Evolutionary conservation across 768 basidiomycete genomes (phyloP), one percentile per base, ranked within the genome.

Genomic region (Boletus rex-veris): DNA sequence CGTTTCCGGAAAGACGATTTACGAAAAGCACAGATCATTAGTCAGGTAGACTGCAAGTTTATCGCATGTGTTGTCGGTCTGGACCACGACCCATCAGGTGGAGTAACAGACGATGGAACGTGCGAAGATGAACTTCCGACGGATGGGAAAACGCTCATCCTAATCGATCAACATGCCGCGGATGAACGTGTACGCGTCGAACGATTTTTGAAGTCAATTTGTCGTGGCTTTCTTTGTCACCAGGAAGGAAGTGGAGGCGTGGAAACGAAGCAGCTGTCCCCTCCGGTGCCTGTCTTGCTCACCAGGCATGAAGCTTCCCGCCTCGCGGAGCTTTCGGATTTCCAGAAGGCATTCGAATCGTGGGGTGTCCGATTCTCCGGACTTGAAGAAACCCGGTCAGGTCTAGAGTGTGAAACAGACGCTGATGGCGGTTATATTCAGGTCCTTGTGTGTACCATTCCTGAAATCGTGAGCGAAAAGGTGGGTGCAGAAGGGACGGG

Each of bases 121-220:
- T 50, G 51, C 45, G 59, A 70, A 40, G 55, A 54, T 42, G 47
- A 18, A 7, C 16, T 7, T 24, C 59, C 59, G 44, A 58, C 68
- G 28, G 59, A 39, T 38, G 58, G 53, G 42, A 60, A 59, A 50
- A 65, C 72, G 2, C 78, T 98, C 30, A 75, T 96, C 31, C 77
- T 98, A 48, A 78, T 99, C 44, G 97, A 99, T 74, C 97, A 99
- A 69, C 97, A 99, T 67, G 97, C 97, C 12, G 96, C 95, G n/a
- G 92, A 97, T 66, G 97, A 99, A 71, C 85, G 97, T 19, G 75
- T 98, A 42, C 84, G 95, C 19, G 91, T 98, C 54, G 97, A 99
- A 72, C 72, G 74, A 26, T 88, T 91, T 67, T 77, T 96, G 60
- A 78, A 77, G 57, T 81, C 83, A 44, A 66, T 93, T n/a, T 93